Base-by-base conservation (phyloP, 805 yeast species). In the Saccharomycopsis babjevae region DNA sequence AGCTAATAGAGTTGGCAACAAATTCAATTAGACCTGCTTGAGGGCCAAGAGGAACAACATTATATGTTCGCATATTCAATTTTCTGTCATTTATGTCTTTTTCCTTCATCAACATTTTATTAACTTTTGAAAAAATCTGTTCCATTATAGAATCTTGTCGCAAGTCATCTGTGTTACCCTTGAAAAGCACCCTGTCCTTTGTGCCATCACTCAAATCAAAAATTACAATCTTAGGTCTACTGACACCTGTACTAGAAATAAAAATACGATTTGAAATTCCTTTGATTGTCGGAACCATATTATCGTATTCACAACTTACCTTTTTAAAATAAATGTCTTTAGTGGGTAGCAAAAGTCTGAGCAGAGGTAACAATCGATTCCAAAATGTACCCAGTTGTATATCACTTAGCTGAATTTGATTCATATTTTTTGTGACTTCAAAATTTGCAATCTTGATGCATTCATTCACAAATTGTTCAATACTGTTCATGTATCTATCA, bases 91-190 rank as follows among this genome's bases (percentile, higher is more conserved):
- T 70, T 0, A 93, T 77, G 38, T 80, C 81, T 58, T 77, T 77
- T 67, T 88, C 83, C 28, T 74, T 74, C 11, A 66, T 70, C 60
- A 93, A 77, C 42, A 90, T 79, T 15, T 76, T 72, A 68, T 92
- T 91, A 16, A 91, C 97, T 67, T 91, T 89, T 22, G 80, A 86
- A 71, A 96, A 94, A 1, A 93, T 98, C 70, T 94, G 98, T 70
- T 93, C 96, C 99, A 94, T 96, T 61, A 94, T 89, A 0, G 96
- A 88, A 73, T 94, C 99, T 72, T 96, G 99, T 58, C 98, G 76
- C 58, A 94, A 74, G 72, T 94, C 99, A 73, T 94, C 99, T 10
- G 89, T 80, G 5, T 96, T 91, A 30, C 89, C 89, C 69, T 94
- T 94, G 65, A 92, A 73, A 20, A 94, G 74, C 69, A 86, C 79